phyloP scores from a whole-genome alignment of 176 grass and related monocot species.

The Avena insularis region DNA sequence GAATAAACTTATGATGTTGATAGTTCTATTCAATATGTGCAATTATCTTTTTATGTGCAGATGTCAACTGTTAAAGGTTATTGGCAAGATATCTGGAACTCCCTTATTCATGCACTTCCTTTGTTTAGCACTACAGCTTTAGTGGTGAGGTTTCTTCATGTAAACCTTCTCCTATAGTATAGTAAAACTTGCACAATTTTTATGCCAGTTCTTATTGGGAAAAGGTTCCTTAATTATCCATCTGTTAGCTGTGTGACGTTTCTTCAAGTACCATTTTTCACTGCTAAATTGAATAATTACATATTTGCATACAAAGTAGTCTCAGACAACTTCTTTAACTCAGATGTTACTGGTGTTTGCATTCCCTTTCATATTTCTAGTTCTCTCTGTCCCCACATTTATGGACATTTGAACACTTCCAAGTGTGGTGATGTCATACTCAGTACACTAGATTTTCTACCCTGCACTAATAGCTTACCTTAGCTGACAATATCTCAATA shows the following conservation, averaged over 20 bases:
- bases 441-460: constrained; percentile 16
- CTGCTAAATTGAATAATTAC: constrained; percentile 20
- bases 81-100: constrained; percentile 94
- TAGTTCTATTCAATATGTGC: background rate
- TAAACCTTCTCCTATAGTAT: constrained; percentile 23
- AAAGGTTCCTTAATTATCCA: constrained; percentile 20
- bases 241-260: background rate
- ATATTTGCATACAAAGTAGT: background rate
- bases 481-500: background rate
- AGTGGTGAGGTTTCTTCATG: constrained; percentile 61
- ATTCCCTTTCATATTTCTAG: background rate
- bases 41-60: constrained; percentile 56
- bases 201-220: background rate
- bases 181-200: background rate
- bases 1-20: constrained; percentile 14
- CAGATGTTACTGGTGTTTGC: background rate
- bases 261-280: constrained; percentile 26
- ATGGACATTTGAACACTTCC: constrained; percentile 4
- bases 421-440: background rate
- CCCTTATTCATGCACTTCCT: constrained; percentile 72
- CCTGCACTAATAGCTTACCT: background rate
- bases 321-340: background rate
- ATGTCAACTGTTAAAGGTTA: constrained; percentile 63
- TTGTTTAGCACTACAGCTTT: constrained; percentile 61
- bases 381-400: background rate